A percentile compares a stretch with the other conserved stretches of the same genome.
These are phyloP conservation scores for Nakaseomyces bracarensis DNA, from an alignment of 1,139 yeast genomes.

Conservation along the genomic window DNA sequence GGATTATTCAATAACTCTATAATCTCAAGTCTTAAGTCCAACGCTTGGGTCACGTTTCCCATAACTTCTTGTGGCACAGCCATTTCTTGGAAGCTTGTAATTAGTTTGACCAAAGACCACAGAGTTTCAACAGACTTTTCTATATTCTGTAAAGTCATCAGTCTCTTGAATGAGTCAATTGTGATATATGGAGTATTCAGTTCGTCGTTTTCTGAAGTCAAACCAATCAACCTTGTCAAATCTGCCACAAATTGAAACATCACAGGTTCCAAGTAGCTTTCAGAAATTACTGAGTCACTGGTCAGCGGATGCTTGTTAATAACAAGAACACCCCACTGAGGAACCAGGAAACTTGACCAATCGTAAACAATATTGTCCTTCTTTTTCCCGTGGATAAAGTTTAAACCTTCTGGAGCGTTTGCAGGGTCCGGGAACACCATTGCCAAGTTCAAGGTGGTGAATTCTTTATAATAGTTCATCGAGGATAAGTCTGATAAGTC, in stretches of 20 bases:
- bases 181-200: slow-evolving; percentile 45
- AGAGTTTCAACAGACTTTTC: slow-evolving; percentile 48
- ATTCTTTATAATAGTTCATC: slow-evolving; percentile 24
- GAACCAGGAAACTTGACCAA: slow-evolving; percentile 67
- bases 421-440: slow-evolving; percentile 23
- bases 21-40: slow-evolving; percentile 30
- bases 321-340: slow-evolving; percentile 85
- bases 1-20: slow-evolving; percentile 29
- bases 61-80: slow-evolving; percentile 56
- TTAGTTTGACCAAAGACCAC: slow-evolving; percentile 59
- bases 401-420: slow-evolving; percentile 18
- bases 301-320: slow-evolving; percentile 38
- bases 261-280: slow-evolving; percentile 45
- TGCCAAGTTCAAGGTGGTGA: slow-evolving; percentile 18
- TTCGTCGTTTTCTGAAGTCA: slow-evolving; percentile 44
- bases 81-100: slow-evolving; percentile 62
- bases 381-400: slow-evolving; percentile 27
- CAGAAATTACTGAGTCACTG: slow-evolving; percentile 32
- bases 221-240: slow-evolving; percentile 63
- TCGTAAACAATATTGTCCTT: slow-evolving; percentile 30
- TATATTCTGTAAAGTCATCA: slow-evolving; percentile 45
- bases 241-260: slow-evolving; percentile 71
- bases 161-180: slow-evolving; percentile 58
- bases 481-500: slow-evolving; percentile 35
- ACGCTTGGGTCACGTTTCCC: slow-evolving; percentile 30